A percentile compares a stretch with the other conserved stretches of the same genome.
phyloP scores from a whole-genome alignment of 2,329 filamentous ascomycete species.

The Exophiala sp. region DNA sequence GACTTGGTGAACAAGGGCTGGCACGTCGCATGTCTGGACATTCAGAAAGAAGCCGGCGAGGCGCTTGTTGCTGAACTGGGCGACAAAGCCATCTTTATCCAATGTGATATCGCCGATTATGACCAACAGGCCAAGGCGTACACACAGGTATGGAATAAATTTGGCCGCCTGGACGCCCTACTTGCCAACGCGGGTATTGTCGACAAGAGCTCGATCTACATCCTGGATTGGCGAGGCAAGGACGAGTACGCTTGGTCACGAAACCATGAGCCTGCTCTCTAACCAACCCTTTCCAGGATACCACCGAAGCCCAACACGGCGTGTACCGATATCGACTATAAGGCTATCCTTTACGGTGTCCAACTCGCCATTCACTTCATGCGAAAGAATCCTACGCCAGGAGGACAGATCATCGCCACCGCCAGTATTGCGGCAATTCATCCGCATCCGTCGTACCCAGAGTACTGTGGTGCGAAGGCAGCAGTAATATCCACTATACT shows the following conservation, averaged over 20 bases:
- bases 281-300: conserved; percentile 22
- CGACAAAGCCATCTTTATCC: conserved; percentile 38
- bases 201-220: conserved; percentile 46
- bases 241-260: conserved; percentile 6
- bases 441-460: conserved; percentile 44
- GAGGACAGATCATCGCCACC: conserved; percentile 46
- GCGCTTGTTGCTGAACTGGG: conserved; percentile 19
- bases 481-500: conserved; percentile 34
- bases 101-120: conserved; percentile 47
- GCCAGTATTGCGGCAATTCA: conserved; percentile 44
- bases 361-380: conserved; percentile 53
- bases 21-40: conserved; percentile 37
- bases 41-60: conserved; percentile 36
- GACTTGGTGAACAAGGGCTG: conserved; percentile 37
- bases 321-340: conserved; percentile 51
- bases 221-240: conserved; percentile 36
- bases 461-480: conserved; percentile 53
- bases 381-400: conserved; percentile 46
- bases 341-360: conserved; percentile 50
- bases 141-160: conserved; percentile 41
- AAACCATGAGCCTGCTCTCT: no score
- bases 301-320: conserved; percentile 45
- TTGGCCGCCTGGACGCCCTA: conserved; percentile 48
- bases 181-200: conserved; percentile 53
- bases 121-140: conserved; percentile 45